Percentiles rank a stretch among this genome's conserved stretches.
Conservation (phyloP, 495 filamentous ascomycete genomes). For the Trichoderma asperelloides region DNA sequence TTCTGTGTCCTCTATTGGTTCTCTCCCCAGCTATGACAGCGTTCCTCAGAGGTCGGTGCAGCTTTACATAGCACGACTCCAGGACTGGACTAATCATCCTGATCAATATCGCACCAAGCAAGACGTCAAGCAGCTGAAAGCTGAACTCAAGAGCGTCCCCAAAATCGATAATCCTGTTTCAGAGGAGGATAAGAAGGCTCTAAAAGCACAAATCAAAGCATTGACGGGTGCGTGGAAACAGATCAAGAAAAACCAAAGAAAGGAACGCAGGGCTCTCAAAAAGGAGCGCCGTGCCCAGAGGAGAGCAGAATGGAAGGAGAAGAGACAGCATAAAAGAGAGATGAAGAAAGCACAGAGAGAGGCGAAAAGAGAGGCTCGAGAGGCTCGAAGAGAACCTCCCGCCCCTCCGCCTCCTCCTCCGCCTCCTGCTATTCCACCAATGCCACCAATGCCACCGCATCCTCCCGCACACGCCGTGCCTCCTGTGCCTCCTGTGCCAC, state of each 20-base stretch:
- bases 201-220: constrained; percentile 23
- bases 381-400: background rate
- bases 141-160: constrained; percentile 25
- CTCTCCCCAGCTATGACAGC: constrained; percentile 38
- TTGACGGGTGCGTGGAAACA: background rate
- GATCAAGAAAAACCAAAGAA: background rate
- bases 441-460: background rate
- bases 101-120: constrained; percentile 35
- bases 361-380: background rate
- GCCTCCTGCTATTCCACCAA: background rate
- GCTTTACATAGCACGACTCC: constrained; percentile 24
- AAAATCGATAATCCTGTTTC: background rate
- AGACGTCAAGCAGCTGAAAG: constrained; percentile 24
- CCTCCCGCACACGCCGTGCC: background rate
- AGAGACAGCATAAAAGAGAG: background rate
- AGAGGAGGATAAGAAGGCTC: constrained; percentile 7
- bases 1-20: constrained; percentile 33
- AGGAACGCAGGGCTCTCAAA: background rate
- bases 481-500: background rate
- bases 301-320: background rate
- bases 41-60: constrained; percentile 33
- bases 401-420: background rate
- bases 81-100: constrained; percentile 32
- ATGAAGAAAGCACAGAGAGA: background rate
- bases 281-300: background rate